Percentiles rank a stretch among this genome's conserved stretches.
These are phyloP conservation scores for Ascochyta pisi DNA, from an alignment of 2,329 filamentous ascomycete species.

Conservation along the genomic window DNA sequence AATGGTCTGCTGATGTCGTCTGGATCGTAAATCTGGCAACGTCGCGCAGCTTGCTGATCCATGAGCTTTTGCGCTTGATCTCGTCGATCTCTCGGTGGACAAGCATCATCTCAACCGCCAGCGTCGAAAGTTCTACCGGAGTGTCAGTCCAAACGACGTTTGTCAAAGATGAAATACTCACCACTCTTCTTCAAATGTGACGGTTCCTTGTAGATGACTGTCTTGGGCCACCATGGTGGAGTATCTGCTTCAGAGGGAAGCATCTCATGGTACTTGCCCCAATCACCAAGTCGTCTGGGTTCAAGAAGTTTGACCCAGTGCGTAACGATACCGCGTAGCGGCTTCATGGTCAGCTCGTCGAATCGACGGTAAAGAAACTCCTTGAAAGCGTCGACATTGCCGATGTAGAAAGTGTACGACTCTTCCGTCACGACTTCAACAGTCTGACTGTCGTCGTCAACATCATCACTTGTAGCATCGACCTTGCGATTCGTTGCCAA, in stretches of 20 bases:
- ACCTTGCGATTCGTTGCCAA: slow-evolving; percentile 1
- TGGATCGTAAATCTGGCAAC: slow-evolving; percentile 30
- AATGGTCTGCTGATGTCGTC: slow-evolving; percentile 30
- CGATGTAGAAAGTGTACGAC: slow-evolving; percentile 34
- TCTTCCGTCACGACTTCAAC: slow-evolving; percentile 16
- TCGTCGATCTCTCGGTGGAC: slow-evolving; percentile 36
- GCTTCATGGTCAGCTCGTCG: slow-evolving; percentile 43
- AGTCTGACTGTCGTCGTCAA: slow-evolving; percentile 18
- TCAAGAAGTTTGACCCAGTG: slow-evolving; percentile 41
- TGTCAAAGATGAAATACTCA: slow-evolving; percentile 14
- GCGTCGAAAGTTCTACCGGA: slow-evolving; percentile 30
- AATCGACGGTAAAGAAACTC: slow-evolving; percentile 35
- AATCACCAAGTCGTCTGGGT: slow-evolving; percentile 33
- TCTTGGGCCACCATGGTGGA: slow-evolving; percentile 42
- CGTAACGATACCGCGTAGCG: slow-evolving; percentile 40
- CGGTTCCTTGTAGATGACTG: slow-evolving; percentile 41
- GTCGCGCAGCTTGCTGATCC: slow-evolving; percentile 34
- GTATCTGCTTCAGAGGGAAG: slow-evolving; percentile 21
- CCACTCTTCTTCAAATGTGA: slow-evolving; percentile 40
- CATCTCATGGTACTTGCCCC: slow-evolving; percentile 37
- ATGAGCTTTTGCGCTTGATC: slow-evolving; percentile 31
- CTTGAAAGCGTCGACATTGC: slow-evolving; percentile 29
- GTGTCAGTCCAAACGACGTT: slow-evolving; percentile 8
- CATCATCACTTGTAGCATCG: slow-evolving; percentile 9
- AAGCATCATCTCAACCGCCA: slow-evolving; percentile 41